Percentiles rank a stretch among this genome's conserved stretches.
These are phyloP conservation scores for Mycocentrospora acerina DNA, from an alignment of 2,329 filamentous ascomycete species.

Conservation along the genomic window DNA sequence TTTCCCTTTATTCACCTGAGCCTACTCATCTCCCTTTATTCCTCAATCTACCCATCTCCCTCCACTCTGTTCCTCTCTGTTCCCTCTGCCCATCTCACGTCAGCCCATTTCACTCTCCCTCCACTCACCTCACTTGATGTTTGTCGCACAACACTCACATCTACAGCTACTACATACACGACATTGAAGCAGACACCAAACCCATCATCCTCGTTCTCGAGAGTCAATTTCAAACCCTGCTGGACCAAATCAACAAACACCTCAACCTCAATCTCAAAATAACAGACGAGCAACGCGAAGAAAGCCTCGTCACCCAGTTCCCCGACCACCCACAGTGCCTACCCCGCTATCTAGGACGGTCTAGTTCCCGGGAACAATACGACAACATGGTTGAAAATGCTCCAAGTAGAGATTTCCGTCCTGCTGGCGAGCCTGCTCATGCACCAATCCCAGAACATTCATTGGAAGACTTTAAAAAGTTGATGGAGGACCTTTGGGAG, in stretches of 20 bases:
- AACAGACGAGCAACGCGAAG: constrained; percentile 53
- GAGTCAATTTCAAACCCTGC: constrained; percentile 63
- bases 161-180: constrained; percentile 66
- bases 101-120: no score
- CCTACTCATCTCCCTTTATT: no score
- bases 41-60: no score
- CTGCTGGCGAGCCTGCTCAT: constrained; percentile 18
- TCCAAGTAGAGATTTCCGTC: constrained; percentile 15
- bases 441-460: constrained; percentile 38
- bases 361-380: constrained; percentile 49
- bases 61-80: no score
- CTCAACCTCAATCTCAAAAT: constrained; percentile 60
- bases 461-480: constrained; percentile 54
- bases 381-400: constrained; percentile 36
- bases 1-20: no score
- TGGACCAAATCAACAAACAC: constrained; percentile 63
- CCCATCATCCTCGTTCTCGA: constrained; percentile 69
- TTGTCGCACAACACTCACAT: constrained; percentile 6
- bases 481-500: constrained; percentile 56
- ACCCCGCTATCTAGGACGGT: constrained; percentile 68
- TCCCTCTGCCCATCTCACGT: no score
- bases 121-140: no score
- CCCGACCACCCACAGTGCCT: constrained; percentile 59
- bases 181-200: constrained; percentile 42
- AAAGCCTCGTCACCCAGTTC: constrained; percentile 65